These are phyloP conservation scores for Penicillium sp. DNA, from an alignment of 2,329 filamentous ascomycete species.

Conservation along the genomic window DNA sequence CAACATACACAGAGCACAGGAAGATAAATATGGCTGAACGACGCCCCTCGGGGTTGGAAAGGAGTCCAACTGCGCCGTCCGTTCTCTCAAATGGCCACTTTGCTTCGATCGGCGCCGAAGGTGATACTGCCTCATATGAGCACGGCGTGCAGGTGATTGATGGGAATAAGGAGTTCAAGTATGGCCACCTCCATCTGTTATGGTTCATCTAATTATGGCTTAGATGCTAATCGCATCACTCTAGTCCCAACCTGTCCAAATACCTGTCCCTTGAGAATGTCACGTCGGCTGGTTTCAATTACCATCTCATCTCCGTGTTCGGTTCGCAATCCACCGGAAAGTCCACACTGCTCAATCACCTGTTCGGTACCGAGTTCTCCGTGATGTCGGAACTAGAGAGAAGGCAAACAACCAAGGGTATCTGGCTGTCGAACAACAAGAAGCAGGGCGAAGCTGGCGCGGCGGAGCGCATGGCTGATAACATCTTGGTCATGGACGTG, in stretches of 20 bases:
- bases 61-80: conserved; percentile 34
- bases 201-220: not conserved
- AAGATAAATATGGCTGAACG: conserved; percentile 24
- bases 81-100: conserved; percentile 49
- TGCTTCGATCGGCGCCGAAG: conserved; percentile 41
- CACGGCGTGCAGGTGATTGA: conserved; percentile 97
- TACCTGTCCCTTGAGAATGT: conserved; percentile 80
- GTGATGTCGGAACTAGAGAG: conserved; percentile 96
- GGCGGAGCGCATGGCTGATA: conserved; percentile 75
- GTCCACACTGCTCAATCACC: conserved; percentile 90
- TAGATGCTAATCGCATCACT: conserved; percentile 13
- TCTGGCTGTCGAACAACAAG: conserved; percentile 99
- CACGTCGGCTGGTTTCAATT: conserved; percentile 92
- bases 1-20: conserved; percentile 2
- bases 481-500: conserved; percentile 98
- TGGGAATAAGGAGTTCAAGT: conserved; percentile 97
- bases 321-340: conserved; percentile 98
- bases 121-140: conserved; percentile 58
- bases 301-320: conserved; percentile 98
- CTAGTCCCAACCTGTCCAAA: conserved; percentile 70
- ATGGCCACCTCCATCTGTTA: conserved; percentile 37
- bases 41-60: conserved; percentile 26
- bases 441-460: conserved; percentile 42
- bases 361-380: conserved; percentile 93
- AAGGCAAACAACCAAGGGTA: conserved; percentile 96